Conservation (phyloP, 495 filamentous ascomycete species). For the Daldinia childiae region DNA sequence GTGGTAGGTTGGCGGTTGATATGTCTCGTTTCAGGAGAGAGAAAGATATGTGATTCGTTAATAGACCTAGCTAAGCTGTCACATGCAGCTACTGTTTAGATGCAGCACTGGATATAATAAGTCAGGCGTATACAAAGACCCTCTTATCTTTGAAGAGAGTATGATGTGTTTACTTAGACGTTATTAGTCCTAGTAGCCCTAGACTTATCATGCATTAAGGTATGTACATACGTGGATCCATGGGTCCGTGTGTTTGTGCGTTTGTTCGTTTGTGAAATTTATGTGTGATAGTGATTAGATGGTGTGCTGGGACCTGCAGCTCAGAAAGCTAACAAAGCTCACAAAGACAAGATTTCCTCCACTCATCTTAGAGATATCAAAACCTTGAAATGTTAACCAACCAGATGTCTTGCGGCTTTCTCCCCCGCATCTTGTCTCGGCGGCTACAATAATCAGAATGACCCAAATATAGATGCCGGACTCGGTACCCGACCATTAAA, state of each 20-base stretch:
- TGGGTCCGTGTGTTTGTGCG: background rate
- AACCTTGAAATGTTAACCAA: slow-evolving; percentile 27
- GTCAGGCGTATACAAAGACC: background rate
- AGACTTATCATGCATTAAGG: slow-evolving; percentile 3
- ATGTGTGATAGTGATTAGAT: slow-evolving; percentile 23
- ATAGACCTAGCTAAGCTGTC: slow-evolving; percentile 27
- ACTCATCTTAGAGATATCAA: background rate
- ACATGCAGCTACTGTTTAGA: slow-evolving; percentile 20
- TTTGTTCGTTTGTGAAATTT: too few species aligned
- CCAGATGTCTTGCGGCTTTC: slow-evolving; percentile 1
- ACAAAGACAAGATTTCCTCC: too few species aligned
- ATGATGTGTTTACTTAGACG: background rate
- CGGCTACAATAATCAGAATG: slow-evolving; percentile 29
- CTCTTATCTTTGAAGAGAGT: background rate
- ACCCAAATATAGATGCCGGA: slow-evolving; percentile 35
- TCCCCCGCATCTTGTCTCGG: slow-evolving; percentile 38
- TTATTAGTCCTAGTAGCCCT: slow-evolving; percentile 1
- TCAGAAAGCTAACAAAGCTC: too few species aligned
- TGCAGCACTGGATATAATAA: background rate
- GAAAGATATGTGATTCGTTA: slow-evolving; percentile 25
- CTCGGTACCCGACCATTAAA: slow-evolving; percentile 12
- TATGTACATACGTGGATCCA: background rate
- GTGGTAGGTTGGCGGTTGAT: slow-evolving; percentile 14
- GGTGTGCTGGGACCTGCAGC: slow-evolving; percentile 34
- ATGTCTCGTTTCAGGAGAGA: slow-evolving; percentile 26